Evolutionary conservation across 2,329 filamentous ascomycete genomes (phyloP), one percentile per base, ranked within the genome.

Genomic region (Dryadomyces quercivorus): DNA sequence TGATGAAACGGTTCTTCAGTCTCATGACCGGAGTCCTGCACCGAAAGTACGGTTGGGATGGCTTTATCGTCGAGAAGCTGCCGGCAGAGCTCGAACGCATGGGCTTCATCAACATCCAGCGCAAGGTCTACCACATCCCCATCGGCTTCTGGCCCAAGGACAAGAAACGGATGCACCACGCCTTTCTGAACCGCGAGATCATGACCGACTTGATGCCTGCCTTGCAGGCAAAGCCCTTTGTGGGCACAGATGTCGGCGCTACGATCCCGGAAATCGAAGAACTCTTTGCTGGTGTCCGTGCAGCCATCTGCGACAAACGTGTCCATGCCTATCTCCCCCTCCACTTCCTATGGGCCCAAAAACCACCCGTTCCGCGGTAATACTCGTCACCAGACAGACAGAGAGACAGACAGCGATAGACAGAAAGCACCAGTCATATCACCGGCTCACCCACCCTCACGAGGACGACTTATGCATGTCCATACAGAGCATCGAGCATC

Each of bases 111-210:
- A 70, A 72, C 57, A 65, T 76, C 20, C 66, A 69, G 16, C 63
- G 65, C 45, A 64, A 69, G 45, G 65, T 69, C 12, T 70, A 68
- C 56, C 72, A 74, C 59, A 65, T 74, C 1, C 73, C 74, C 15
- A 65, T 76, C 36, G 73, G 72, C 3, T 65, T 68, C 10, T 77
- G 74, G 75, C 62, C 72, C 15, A 63, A 63, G 38, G 71, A 74
- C 54, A 60, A 57, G 26, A 66, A 60, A 15, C 66, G 70, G 21
- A 65, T 67, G 16, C 60, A 74, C 1, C 74, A 74, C 1, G 62
- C 69, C 15, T 68, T 73, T 55, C 67, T 72, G 53, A 68, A 71
- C 62, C 68, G 69, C 53, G 64, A 68, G 43, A 65, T 69, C 16
- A 59, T 75, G 6, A 54, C 61, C 34, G 70, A 73, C 26, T 65